Percentiles rank a stretch among this genome's conserved stretches.
phyloP scores from a whole-genome alignment of 2,329 filamentous ascomycete species.

The Alternaria gansuensis region DNA sequence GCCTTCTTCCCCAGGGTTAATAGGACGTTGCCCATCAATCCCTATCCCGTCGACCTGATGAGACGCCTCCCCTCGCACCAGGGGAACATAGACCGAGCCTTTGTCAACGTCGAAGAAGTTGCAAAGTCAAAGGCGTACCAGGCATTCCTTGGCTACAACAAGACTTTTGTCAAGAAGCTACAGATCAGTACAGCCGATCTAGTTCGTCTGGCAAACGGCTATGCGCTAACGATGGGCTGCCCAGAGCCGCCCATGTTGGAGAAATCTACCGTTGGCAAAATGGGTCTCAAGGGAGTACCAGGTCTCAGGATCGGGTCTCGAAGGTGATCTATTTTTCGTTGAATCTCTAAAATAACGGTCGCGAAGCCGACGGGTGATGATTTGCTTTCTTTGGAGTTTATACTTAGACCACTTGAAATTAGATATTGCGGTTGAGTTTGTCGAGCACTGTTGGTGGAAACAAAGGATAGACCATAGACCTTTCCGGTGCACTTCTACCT shows the following conservation, averaged over 20 bases:
- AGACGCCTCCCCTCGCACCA: constrained; percentile 47
- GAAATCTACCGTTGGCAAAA: constrained; percentile 58
- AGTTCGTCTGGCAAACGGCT: constrained; percentile 57
- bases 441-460: constrained; percentile 11
- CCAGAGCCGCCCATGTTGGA: constrained; percentile 58
- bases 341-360: too few relatives aligned
- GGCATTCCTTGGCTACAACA: constrained; percentile 60
- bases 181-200: constrained; percentile 52
- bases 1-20: constrained; percentile 62
- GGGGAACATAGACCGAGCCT: constrained; percentile 44
- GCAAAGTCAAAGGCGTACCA: constrained; percentile 58
- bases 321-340: constrained; percentile 9
- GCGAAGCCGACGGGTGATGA: background rate
- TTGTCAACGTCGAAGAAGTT: constrained; percentile 52
- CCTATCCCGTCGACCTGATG: constrained; percentile 58
- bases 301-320: constrained; percentile 51
- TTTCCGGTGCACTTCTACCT: constrained; percentile 7
- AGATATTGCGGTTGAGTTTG: constrained; percentile 13
- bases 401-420: constrained; percentile 12
- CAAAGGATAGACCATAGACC: constrained; percentile 17
- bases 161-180: constrained; percentile 56
- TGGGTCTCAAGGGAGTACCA: constrained; percentile 58
- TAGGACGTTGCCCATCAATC: constrained; percentile 60
- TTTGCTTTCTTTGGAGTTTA: constrained; percentile 17
- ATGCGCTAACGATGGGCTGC: constrained; percentile 56